Conservation (phyloP, 352 stramenopile genomes). For the Pythium sukuiense region DNA sequence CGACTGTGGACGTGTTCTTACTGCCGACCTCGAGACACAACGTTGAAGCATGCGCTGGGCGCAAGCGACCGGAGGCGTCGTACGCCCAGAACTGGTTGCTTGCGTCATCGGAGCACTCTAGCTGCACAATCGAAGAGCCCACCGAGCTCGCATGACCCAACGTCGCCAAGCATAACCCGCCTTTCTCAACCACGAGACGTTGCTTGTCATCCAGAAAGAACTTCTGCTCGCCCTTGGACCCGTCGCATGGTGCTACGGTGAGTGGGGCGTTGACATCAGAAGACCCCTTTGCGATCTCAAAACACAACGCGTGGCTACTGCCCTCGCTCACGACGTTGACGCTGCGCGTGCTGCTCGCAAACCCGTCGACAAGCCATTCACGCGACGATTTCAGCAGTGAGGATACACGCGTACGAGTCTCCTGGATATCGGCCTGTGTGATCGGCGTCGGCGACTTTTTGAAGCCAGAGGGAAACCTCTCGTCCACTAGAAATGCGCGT, state of each 20-base stretch:
- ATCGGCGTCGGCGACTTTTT: conserved; percentile 15
- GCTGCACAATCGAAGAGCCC: conserved; percentile 11
- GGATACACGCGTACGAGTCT: conserved; percentile 11
- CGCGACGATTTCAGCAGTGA: conserved; percentile 10
- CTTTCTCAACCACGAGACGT: conserved; percentile 8
- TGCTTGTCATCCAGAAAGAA: conserved; percentile 9
- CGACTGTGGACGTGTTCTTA: background rate
- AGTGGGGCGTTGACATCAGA: conserved; percentile 1
- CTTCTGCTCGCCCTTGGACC: background rate
- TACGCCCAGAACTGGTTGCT: conserved; percentile 24
- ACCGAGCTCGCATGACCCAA: background rate
- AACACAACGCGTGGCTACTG: conserved; percentile 9
- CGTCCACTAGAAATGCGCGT: conserved; percentile 35
- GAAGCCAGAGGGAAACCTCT: conserved; percentile 32
- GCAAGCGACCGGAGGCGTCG: conserved; percentile 17
- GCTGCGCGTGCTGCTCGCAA: background rate
- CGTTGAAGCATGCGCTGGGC: conserved; percentile 6
- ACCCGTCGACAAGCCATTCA: conserved; percentile 15
- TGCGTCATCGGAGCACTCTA: conserved; percentile 15
- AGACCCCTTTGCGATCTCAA: conserved; percentile 3
- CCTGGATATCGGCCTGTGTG: conserved; percentile 21
- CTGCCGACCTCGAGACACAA: conserved; percentile 13
- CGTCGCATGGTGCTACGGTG: conserved; percentile 1
- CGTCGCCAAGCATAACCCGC: conserved; percentile 4
- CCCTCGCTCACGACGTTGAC: conserved; percentile 7